These are phyloP conservation scores for Pisolithus sp. DNA, from an alignment of 768 basidiomycete genomes.

Conservation along the genomic window DNA sequence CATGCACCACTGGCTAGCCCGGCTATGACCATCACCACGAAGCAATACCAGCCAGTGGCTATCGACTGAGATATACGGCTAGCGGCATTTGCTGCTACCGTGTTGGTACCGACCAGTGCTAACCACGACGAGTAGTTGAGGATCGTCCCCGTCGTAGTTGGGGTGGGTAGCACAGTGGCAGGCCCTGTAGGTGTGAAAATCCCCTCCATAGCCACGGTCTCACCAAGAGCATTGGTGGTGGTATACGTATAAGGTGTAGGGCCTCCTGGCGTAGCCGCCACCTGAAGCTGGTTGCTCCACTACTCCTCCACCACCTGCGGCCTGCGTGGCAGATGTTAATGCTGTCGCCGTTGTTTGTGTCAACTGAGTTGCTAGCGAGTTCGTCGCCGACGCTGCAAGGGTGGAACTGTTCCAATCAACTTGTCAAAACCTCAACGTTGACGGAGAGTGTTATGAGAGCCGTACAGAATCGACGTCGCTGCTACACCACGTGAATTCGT, in stretches of 20 bases:
- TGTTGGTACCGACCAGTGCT: constrained; percentile 25
- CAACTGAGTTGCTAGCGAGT: constrained; percentile 11
- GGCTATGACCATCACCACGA: constrained; percentile 16
- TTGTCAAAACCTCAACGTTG: neutral
- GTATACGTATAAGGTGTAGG: constrained; percentile 48
- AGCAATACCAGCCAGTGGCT: constrained; percentile 22
- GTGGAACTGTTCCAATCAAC: constrained; percentile 1
- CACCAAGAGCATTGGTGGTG: constrained; percentile 32
- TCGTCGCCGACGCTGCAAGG: constrained; percentile 9
- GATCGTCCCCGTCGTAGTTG: constrained; percentile 23
- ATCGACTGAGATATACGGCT: constrained; percentile 14
- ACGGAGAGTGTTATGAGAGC: neutral
- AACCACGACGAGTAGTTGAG: constrained; percentile 26
- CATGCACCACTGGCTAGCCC: constrained; percentile 27
- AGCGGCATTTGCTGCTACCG: constrained; percentile 21
- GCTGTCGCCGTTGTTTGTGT: constrained; percentile 16
- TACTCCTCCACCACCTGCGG: constrained; percentile 38
- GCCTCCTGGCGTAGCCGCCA: constrained; percentile 34
- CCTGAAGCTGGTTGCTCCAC: constrained; percentile 49
- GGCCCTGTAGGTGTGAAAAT: constrained; percentile 30
- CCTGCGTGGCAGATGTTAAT: constrained; percentile 13
- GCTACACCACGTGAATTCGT: constrained; percentile 33
- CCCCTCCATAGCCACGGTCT: constrained; percentile 16
- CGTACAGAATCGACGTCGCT: constrained; percentile 41
- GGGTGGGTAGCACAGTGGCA: constrained; percentile 18